Evolutionary conservation across 2,329 filamentous ascomycete species (phyloP), one percentile per base, ranked within the genome.

Genomic region (Lojkania enalia): DNA sequence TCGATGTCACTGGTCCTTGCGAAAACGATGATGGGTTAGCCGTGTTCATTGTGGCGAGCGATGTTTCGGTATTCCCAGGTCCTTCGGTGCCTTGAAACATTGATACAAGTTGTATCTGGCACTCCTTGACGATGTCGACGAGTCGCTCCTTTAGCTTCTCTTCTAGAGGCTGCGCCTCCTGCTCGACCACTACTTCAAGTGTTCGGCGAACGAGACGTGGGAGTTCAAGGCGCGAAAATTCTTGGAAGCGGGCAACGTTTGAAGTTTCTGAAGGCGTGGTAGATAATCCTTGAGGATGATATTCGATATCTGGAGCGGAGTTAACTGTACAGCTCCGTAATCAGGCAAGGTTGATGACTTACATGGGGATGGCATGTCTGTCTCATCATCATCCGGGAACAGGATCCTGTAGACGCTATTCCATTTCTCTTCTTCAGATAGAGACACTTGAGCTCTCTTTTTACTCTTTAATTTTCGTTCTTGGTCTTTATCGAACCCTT

Each of bases 401-500:
- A 62, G 45, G 2, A 62, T 54, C 1, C 47, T 46, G 33, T 59
- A 62, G 5, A 62, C 57, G 1, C 37, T 46, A 29, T 60, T 62
- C 58, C 58, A 62, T 20, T 60, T 62, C 1, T 62, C 58, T 41
- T 60, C 52, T 23, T 62, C 58, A 5, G 44, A 55, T 12, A 49
- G 50, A 19, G 44, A 45, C 1, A 47, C 47, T 7, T 49, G 47
- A n/a, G 48, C 54, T 6, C 57, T 43, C 37, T 57, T 60, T 39
- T 62, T 62, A 37, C 58, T 60, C 43, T 60, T 62, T 19, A 62
- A 33, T 16, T 51, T 51, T 20, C 54, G 40, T 15, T 62, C 58
- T 49, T 62, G 58, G 16, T 62, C 53, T 32, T 60, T 57, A 23
- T 61, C 48, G 33, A 60, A 60, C 1, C 58, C 58, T 47, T 61